Percentiles rank a stretch among this genome's conserved stretches.
Evolutionary conservation across 805 yeast species (phyloP).

Genomic region (Tetrapisispora nanseiensis): DNA sequence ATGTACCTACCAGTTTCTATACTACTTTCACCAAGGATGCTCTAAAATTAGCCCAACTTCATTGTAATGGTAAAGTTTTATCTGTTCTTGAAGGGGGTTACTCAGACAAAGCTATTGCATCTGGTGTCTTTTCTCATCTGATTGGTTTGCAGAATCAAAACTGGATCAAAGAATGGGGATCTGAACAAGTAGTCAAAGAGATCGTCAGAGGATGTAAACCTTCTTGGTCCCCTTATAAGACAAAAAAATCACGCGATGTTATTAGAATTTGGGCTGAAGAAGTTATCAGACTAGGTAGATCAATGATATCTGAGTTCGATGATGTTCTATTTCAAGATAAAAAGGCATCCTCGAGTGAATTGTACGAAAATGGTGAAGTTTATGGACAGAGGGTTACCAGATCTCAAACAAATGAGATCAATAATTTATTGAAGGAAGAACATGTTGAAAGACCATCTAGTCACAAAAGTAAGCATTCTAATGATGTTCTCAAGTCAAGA

Average conservation of each 20-base stretch:
- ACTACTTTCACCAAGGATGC: conserved; percentile 64
- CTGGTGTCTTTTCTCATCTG: conserved; percentile 72
- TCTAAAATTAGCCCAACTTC: conserved; percentile 54
- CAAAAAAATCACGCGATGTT: conserved; percentile 40
- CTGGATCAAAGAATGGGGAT: conserved; percentile 62
- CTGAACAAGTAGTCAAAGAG: conserved; percentile 51
- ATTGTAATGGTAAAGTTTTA: conserved; percentile 49
- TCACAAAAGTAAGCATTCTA: not conserved
- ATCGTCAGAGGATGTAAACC: conserved; percentile 59
- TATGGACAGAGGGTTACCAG: conserved; percentile 21
- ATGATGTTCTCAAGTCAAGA: not conserved
- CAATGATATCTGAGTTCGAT: conserved; percentile 45
- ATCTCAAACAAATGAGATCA: conserved; percentile 9
- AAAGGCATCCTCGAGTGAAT: not conserved
- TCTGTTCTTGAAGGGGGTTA: conserved; percentile 82
- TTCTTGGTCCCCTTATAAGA: conserved; percentile 50
- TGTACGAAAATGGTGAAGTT: not conserved
- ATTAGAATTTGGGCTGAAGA: conserved; percentile 56
- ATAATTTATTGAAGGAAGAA: conserved; percentile 4
- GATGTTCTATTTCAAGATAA: conserved; percentile 16
- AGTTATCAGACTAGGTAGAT: conserved; percentile 49
- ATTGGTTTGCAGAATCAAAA: conserved; percentile 51
- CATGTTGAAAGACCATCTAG: not conserved
- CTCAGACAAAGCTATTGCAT: conserved; percentile 68
- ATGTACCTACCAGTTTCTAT: conserved; percentile 74